phyloP scores from a whole-genome alignment of 73 alveolate genomes.

The Paramecium sexaurelia region DNA sequence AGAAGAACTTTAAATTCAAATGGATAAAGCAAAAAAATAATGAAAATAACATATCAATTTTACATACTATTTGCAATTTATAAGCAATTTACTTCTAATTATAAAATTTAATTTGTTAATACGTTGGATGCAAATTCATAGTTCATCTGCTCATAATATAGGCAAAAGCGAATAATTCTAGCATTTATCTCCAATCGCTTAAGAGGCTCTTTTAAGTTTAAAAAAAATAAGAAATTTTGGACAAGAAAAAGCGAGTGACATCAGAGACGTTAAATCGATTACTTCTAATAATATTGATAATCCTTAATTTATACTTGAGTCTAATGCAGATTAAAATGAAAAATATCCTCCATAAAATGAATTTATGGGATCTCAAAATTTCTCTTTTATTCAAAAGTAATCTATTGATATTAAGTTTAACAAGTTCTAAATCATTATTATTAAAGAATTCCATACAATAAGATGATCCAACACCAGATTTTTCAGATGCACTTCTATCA shows the following conservation, averaged over 20 bases:
- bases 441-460: neutral
- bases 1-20: neutral
- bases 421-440: neutral
- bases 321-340: neutral
- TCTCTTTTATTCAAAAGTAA: neutral
- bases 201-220: neutral
- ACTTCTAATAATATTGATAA: neutral
- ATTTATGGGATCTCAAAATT: neutral
- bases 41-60: neutral
- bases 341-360: neutral
- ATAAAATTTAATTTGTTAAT: conserved; percentile 7
- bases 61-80: neutral
- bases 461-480: conserved; percentile 35
- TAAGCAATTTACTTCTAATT: neutral
- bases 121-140: conserved; percentile 33
- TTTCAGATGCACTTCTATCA: neutral
- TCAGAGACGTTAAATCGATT: neutral
- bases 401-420: neutral
- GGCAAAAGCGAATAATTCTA: neutral
- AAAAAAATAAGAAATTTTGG: neutral
- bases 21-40: conserved; percentile 41
- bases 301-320: neutral
- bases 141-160: neutral
- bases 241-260: neutral
- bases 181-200: conserved; percentile 27